phyloP scores from a whole-genome alignment of 2,329 filamentous ascomycete genomes.

The Fusarium incarnatum region DNA sequence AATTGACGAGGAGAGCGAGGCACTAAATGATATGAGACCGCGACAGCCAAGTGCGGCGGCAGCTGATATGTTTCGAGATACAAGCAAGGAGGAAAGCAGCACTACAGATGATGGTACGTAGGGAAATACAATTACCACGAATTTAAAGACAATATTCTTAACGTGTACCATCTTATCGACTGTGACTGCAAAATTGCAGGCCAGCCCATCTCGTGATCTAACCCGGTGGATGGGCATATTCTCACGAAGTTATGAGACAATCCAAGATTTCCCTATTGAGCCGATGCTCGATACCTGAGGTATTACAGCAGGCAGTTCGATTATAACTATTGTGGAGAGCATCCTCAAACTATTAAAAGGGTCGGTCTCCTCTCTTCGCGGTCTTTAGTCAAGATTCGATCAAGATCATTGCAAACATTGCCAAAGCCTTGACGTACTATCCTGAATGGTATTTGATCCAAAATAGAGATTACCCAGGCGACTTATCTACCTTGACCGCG shows the following conservation, averaged over 20 bases:
- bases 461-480: neutral
- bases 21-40: slow-evolving; percentile 62
- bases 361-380: neutral
- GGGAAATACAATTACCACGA: slow-evolving; percentile 53
- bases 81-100: slow-evolving; percentile 36
- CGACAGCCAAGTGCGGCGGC: slow-evolving; percentile 67
- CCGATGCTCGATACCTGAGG: neutral
- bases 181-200: neutral
- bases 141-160: neutral
- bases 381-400: neutral
- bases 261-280: neutral
- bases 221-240: neutral
- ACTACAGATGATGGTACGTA: slow-evolving; percentile 41
- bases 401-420: neutral
- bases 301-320: neutral
- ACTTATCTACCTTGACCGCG: slow-evolving; percentile 14
- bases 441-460: neutral
- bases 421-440: neutral
- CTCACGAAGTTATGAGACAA: neutral
- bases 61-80: slow-evolving; percentile 59
- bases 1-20: slow-evolving; percentile 67
- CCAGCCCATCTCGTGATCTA: neutral
- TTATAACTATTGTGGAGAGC: neutral
- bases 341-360: neutral
- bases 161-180: neutral